Evolutionary conservation across 176 grass and related monocot genomes (phyloP).

Genomic region (Oryza glaberrima): DNA sequence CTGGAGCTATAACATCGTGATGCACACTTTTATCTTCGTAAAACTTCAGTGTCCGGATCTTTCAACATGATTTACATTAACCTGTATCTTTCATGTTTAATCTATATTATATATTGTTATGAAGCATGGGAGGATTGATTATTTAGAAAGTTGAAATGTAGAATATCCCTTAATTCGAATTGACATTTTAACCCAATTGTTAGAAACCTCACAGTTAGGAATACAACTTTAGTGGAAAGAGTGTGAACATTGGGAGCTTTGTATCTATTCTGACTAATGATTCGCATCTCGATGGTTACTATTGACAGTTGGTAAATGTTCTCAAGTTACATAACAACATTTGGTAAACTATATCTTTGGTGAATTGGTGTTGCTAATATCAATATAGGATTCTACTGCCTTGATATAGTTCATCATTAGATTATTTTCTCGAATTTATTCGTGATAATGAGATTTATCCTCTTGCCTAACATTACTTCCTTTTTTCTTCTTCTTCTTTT

Average conservation of each 20-base stretch:
- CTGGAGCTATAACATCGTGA: background rate
- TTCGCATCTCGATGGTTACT: too few relatives aligned
- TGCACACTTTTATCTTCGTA: constrained; percentile 18
- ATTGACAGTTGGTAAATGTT: background rate
- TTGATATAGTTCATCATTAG: background rate
- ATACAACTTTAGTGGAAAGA: background rate
- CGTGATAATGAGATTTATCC: background rate
- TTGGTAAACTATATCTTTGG: background rate
- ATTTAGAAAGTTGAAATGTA: background rate
- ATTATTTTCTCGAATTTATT: background rate
- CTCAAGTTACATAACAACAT: background rate
- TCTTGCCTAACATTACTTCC: constrained; percentile 28
- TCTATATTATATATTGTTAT: background rate
- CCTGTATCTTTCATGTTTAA: background rate
- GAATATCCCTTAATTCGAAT: background rate
- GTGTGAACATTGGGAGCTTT: background rate
- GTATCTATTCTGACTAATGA: too few relatives aligned
- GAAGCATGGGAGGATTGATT: background rate
- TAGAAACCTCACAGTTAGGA: background rate
- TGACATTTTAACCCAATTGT: background rate
- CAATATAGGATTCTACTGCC: background rate
- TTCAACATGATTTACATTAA: background rate
- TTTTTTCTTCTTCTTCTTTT: too few relatives aligned
- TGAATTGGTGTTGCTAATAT: background rate
- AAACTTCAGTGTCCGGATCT: background rate